These are phyloP conservation scores for Xylariaceae sp. DNA, from an alignment of 2,329 filamentous ascomycete genomes.

Conservation along the genomic window DNA sequence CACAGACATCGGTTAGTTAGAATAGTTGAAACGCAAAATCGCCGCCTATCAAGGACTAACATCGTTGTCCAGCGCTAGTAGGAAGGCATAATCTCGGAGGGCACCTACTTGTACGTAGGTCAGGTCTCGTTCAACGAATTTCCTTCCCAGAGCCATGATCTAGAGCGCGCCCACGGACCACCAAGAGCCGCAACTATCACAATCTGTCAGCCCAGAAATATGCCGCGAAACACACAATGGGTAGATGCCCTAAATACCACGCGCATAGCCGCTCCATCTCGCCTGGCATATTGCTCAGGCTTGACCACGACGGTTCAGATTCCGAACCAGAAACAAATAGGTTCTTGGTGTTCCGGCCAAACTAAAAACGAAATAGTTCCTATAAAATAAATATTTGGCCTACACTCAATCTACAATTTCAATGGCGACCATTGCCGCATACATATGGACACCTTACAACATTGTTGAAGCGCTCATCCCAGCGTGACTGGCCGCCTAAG, in stretches of 20 bases:
- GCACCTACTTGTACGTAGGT: neutral
- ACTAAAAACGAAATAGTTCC: no score
- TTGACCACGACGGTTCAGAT: no score
- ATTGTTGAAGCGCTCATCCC: no score
- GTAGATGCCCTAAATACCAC: neutral
- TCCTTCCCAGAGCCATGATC: neutral
- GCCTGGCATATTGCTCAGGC: no score
- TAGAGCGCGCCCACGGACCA: neutral
- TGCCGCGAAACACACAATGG: neutral
- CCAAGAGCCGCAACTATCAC: neutral
- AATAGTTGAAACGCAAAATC: neutral
- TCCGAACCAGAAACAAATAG: no score
- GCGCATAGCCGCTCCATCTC: no score
- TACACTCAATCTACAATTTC: no score
- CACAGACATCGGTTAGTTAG: neutral
- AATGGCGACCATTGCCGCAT: no score
- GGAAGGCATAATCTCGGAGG: neutral
- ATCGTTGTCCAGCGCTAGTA: neutral
- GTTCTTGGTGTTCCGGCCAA: no score
- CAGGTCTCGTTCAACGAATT: neutral
- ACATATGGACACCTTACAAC: no score
- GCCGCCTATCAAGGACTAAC: neutral
- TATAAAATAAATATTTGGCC: no score
- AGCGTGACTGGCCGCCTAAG: no score
- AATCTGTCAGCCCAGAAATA: neutral